A percentile compares a stretch with the other conserved stretches of the same genome.
phyloP scores from a whole-genome alignment of 306 rosid species.

The Sicyos baderoa region DNA sequence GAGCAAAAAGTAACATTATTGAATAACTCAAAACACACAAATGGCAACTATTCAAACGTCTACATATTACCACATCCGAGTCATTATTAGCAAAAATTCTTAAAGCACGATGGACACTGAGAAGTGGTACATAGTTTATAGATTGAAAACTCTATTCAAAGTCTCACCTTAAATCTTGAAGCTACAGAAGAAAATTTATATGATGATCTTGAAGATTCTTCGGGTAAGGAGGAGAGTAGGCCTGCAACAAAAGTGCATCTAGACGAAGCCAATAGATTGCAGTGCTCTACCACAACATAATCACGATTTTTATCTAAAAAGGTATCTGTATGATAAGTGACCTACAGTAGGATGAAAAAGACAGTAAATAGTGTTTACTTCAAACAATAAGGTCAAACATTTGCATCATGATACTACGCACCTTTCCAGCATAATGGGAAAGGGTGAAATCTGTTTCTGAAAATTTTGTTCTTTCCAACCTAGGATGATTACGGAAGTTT shows the following conservation, averaged over 20 bases:
- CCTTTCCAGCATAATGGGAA: slow-evolving; percentile 99
- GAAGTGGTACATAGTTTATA: background rate
- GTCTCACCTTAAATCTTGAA: slow-evolving; percentile 79
- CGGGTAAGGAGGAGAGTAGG: slow-evolving; percentile 55
- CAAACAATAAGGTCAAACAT: background rate
- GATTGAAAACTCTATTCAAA: background rate
- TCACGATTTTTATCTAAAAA: slow-evolving; percentile 95
- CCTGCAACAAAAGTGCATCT: slow-evolving; percentile 67
- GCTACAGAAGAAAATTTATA: slow-evolving; percentile 95
- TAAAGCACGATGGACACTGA: background rate
- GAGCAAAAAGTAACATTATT: background rate
- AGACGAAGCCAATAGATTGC: slow-evolving; percentile 78
- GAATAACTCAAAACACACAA: background rate
- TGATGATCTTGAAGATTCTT: slow-evolving; percentile 87
- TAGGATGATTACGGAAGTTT: slow-evolving; percentile 55
- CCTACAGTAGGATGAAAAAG: slow-evolving; percentile 31
- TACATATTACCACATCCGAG: background rate
- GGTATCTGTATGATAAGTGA: slow-evolving; percentile 78
- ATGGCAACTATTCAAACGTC: background rate
- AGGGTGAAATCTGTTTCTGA: slow-evolving; percentile 84
- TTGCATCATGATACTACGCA: slow-evolving; percentile 22
- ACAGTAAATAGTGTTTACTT: background rate
- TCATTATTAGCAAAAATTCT: background rate
- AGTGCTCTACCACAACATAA: slow-evolving; percentile 87
- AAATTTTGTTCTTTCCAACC: slow-evolving; percentile 80